phyloP scores from a whole-genome alignment of 257 asterid species.

The Eustoma russellianum region DNA sequence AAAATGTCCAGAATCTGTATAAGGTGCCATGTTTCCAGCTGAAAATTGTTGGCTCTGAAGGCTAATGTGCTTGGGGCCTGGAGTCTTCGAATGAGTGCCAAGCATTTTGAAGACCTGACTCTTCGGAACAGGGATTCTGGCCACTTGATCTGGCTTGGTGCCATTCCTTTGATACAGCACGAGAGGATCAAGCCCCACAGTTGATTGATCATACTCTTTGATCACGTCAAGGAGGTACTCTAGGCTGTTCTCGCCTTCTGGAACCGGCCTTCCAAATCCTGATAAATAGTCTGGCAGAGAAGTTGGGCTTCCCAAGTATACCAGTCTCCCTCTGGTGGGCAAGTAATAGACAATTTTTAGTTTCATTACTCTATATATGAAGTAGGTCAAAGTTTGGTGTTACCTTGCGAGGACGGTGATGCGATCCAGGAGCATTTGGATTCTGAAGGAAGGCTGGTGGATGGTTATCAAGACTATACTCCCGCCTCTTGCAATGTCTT shows the following conservation, averaged over 20 bases:
- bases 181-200: conserved; percentile 65
- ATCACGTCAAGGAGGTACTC: conserved; percentile 79
- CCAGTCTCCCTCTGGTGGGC: conserved; percentile 55
- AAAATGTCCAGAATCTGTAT: conserved; percentile 26
- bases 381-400: neutral
- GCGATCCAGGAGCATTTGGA: conserved; percentile 70
- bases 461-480: conserved; percentile 80
- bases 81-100: conserved; percentile 25
- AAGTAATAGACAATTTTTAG: neutral
- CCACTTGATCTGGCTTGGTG: conserved; percentile 48
- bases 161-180: conserved; percentile 63
- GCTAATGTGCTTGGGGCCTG: conserved; percentile 46
- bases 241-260: conserved; percentile 67
- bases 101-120: conserved; percentile 28
- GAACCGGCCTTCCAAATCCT: conserved; percentile 69
- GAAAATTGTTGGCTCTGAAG: conserved; percentile 49
- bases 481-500: conserved; percentile 68
- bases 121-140: conserved; percentile 44
- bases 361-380: neutral
- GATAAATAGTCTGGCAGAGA: conserved; percentile 37
- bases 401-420: conserved; percentile 77
- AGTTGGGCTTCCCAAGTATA: conserved; percentile 60
- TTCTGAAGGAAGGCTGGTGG: conserved; percentile 82
- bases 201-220: conserved; percentile 77
- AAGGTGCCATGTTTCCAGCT: conserved; percentile 27